Base-by-base conservation (phyloP, 2,329 filamentous ascomycete species). In the Alternaria arbusti region DNA sequence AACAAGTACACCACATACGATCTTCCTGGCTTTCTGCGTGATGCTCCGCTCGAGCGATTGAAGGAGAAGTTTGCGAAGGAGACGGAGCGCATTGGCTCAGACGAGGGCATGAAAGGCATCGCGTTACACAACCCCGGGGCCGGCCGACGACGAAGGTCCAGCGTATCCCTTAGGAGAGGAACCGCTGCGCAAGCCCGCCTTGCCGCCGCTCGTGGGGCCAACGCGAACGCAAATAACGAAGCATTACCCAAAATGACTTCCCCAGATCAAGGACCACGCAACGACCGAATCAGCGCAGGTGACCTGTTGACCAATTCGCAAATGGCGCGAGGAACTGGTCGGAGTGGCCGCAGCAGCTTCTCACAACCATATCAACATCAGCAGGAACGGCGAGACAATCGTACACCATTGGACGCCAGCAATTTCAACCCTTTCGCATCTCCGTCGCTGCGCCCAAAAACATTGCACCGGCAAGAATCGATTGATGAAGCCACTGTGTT, bases 61-160 rank as follows among this genome's bases (percentile, higher is more conserved):
- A 98, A 98, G 77, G 93, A 97, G 69, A 99, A 98, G 74, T 99
- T 99, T 73, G 88, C 86, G 36, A 87, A 89, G 47, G 96, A 99
- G 74, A 88, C 91, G 68, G 94, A 97, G 73, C 89, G 94, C 10
- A 88, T 94, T 20, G 91, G 90, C 2, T 87, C 89, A 3, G 93
- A 96, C 72, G 93, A 97, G 64, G 88, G 90, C 17, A 90, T 88
- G 67, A 98, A 98, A 80, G 96, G 96, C 0, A 98, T 99, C 70
- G 96, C 96, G 6, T 84, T 99, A 43, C 96, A 99, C 77, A 99
- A 98, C 72, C 88, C 89, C 10, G 89, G 74, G 77, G 86, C 77
- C 11, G 86, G 88, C 54, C 87, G 89, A 49, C 87, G 90, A 58
- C 88, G 91, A 62, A 87, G 90, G 60, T 93, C 94, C 58, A 90